Base-by-base conservation (phyloP, 2,329 filamentous ascomycete species). In the Albifimbria verrucaria region DNA sequence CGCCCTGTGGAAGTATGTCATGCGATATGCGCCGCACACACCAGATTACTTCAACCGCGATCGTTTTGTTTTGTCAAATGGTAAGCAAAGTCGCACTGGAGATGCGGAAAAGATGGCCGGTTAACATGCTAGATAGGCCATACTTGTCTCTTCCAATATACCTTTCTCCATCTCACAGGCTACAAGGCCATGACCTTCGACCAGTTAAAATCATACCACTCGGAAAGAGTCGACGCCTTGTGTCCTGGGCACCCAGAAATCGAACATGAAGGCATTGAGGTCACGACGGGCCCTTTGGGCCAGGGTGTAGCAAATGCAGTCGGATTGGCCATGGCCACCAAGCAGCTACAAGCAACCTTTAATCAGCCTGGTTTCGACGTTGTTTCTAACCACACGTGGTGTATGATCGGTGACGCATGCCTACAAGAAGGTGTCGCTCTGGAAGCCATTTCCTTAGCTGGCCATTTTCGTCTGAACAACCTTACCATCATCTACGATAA, bases 11-110 rank as follows among this genome's bases (percentile, higher is more conserved):
- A 86, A 84, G 59, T 84, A 87, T 61, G 72, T 73, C 5, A 86
- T 87, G 83, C 72, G 73, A 45, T 86, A 83, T 60, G 75, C 79
- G 2, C 82, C 83, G 0, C 67, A 69, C n/a, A 77, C 77, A 41
- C 77, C 79, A 9, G 62, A 73, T 42, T 86, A 72, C 64, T 85
- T 86, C 71, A 83, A 86, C 64, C 73, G 83, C 32, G 83, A 86
- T 58, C 77, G 82, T 21, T 86, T 86, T 59, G 78, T 86, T 7
- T 72, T 86, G 11, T 85, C 81, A 21, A 86, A 86, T 57, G 32
- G 32, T 39, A 39, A 39, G 32, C 5, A 5, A 15, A 39, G 18
- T 17, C 18, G 18, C 18, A 5, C 18, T 12, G 5, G 12, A 12
- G 5, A 7, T 39, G 7, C 26, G 26, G 15, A 15, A 15, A 32